phyloP scores from a whole-genome alignment of 495 filamentous ascomycete species.

The Neurospora sp. region DNA sequence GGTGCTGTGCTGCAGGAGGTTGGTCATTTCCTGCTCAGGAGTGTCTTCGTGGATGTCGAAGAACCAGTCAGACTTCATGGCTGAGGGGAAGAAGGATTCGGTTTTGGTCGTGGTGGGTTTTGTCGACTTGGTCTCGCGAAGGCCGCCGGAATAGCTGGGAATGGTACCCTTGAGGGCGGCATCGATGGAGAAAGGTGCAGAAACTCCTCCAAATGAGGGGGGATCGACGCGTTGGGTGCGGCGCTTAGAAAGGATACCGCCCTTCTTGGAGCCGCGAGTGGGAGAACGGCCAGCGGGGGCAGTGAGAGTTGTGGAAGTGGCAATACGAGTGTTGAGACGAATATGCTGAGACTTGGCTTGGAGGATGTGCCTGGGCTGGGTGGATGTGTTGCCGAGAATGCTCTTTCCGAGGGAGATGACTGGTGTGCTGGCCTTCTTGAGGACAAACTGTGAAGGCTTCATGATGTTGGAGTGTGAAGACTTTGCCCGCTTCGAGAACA shows the following conservation, averaged over 20 bases:
- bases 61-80: constrained; percentile 61
- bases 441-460: constrained; percentile 35
- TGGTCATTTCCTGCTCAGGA: constrained; percentile 76
- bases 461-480: constrained; percentile 37
- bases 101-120: constrained; percentile 3
- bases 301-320: constrained; percentile 35
- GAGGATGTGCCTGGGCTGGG: constrained; percentile 28
- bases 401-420: constrained; percentile 14
- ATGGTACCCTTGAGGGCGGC: constrained; percentile 64
- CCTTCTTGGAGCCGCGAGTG: constrained; percentile 37
- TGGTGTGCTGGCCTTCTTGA: constrained; percentile 29
- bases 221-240: constrained; percentile 55
- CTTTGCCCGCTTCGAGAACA: constrained; percentile 62
- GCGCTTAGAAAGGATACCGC: constrained; percentile 51
- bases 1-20: constrained; percentile 83
- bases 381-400: constrained; percentile 19
- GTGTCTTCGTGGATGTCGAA: constrained; percentile 95
- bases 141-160: constrained; percentile 36
- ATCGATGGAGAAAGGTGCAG: constrained; percentile 64
- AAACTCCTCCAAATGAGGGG: constrained; percentile 30
- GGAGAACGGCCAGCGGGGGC: constrained; percentile 55
- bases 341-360: constrained; percentile 37
- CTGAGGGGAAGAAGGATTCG: constrained; percentile 8
- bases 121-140: constrained; percentile 10
- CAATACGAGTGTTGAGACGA: constrained; percentile 29